These are phyloP conservation scores for Cardamine chenopodiifolia DNA, from an alignment of 345 rosid species.

Conservation along the genomic window DNA sequence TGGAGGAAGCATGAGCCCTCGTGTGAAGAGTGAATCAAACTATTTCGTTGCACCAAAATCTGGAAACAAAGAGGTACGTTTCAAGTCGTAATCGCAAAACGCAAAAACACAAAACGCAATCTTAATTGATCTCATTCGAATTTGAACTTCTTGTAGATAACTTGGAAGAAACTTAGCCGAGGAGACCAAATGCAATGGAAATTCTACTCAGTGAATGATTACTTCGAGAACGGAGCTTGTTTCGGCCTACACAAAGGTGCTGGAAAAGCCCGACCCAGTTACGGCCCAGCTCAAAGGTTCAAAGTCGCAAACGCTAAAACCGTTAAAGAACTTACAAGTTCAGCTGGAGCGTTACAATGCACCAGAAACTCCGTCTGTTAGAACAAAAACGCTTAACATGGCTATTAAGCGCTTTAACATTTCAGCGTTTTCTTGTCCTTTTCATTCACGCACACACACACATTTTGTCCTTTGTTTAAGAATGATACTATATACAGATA, in stretches of 20 bases:
- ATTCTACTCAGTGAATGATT: constrained; percentile 59
- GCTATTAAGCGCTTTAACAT: neutral
- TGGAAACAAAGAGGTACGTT: constrained; percentile 53
- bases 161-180: constrained; percentile 52
- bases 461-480: neutral
- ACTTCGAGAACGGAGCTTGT: constrained; percentile 64
- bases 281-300: constrained; percentile 49
- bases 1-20: constrained; percentile 81
- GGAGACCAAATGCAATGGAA: constrained; percentile 51
- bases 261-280: constrained; percentile 56
- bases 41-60: constrained; percentile 61
- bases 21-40: constrained; percentile 77
- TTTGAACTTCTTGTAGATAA: constrained; percentile 41
- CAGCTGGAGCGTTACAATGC: constrained; percentile 58
- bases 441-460: neutral
- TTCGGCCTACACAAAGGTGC: constrained; percentile 49
- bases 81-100: neutral
- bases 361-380: constrained; percentile 43
- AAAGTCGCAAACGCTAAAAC: constrained; percentile 48
- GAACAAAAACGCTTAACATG: constrained; percentile 27
- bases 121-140: neutral
- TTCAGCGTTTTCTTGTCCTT: constrained; percentile 11
- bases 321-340: constrained; percentile 51
- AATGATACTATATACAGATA: constrained; percentile 12
- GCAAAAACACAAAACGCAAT: neutral